These are phyloP conservation scores for Crithidia thermophila DNA, from an alignment of 208 protist species.

Conservation along the genomic window DNA sequence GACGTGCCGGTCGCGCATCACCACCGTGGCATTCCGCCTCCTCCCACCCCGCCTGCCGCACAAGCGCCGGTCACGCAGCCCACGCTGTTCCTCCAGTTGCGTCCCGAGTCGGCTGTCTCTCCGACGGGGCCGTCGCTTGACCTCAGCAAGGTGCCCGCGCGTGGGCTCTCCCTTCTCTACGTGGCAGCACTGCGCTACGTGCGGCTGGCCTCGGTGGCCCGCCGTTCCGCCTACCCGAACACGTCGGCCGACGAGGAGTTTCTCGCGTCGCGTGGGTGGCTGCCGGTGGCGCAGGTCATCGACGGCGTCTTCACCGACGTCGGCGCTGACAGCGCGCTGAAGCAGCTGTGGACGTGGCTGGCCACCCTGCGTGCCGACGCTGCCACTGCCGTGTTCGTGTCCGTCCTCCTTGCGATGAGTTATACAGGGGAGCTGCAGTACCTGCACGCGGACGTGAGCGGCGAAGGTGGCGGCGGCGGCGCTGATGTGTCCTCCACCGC, in stretches of 20 bases:
- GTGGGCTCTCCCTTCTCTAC: slow-evolving; percentile 13
- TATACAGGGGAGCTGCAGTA: slow-evolving; percentile 23
- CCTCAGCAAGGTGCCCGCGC: slow-evolving; percentile 2
- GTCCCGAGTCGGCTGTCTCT: not conserved
- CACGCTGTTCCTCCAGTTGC: not conserved
- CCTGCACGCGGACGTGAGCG: slow-evolving; percentile 1
- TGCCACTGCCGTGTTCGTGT: not conserved
- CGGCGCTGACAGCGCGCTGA: not conserved
- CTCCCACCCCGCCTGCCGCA: not conserved
- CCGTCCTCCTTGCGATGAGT: slow-evolving; percentile 15
- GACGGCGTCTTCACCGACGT: slow-evolving; percentile 6
- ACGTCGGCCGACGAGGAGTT: not conserved
- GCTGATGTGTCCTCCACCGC: not conserved
- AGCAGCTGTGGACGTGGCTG: slow-evolving; percentile 16
- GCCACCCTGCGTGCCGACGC: not conserved
- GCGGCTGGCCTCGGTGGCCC: not conserved
- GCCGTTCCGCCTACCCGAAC: not conserved
- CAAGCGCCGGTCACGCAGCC: not conserved
- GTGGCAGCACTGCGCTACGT: slow-evolving; percentile 13
- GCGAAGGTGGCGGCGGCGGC: not conserved
- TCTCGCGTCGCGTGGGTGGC: slow-evolving; percentile 17
- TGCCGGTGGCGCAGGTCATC: slow-evolving; percentile 12
- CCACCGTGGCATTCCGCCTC: no score
- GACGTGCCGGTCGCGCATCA: no score
- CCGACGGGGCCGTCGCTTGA: not conserved